Evolutionary conservation across 2,329 filamentous ascomycete species (phyloP), one percentile per base, ranked within the genome.

Genomic region (Bipolaris oryzae): DNA sequence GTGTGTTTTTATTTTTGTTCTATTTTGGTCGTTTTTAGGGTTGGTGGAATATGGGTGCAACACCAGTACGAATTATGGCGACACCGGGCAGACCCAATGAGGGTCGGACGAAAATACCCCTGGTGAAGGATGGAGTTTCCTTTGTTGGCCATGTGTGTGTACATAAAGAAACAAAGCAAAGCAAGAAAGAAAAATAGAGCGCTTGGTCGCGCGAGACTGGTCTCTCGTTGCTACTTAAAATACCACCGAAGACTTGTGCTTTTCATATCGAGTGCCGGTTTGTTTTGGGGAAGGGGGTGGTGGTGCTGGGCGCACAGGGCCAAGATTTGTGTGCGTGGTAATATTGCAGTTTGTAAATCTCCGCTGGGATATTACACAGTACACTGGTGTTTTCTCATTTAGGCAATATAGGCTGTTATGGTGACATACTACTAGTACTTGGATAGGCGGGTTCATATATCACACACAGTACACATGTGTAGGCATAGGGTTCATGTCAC

Each of bases 21-120:
- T 28, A 28, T 18, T 25, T 37, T 25, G 15, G 37, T 21, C 20
- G 31, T n/a, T 9, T 28, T 28, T 38, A 37, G 21, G 20, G 33
- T n/a, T 33, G 20, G 15, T n/a, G 39, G 42, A 49, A 28, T 23
- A 35, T 28, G 16, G 54, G 55, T 54, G 50, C 31, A 37, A 44
- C 43, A 21, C 18, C 44, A 20, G 39, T 41, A 48, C 39, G 50
- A 47, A 41, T 54, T 37, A 53, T 53, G 44, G 54, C 21, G 43
- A 38, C 33, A 44, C 28, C 28, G 20, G 39, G 46, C 35, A 43
- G 25, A 34, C 37, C 20, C 7, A 49, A 34, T 50, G 53, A 43
- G 45, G 33, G 34, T 39, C 34, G 53, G 35, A 51, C 33, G 23
- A 50, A 20, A 49, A 59, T 59, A 59, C 53, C 52, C 49, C 23